Conservation (phyloP, 164 flowering plant species). For the Protea cynaroides region DNA sequence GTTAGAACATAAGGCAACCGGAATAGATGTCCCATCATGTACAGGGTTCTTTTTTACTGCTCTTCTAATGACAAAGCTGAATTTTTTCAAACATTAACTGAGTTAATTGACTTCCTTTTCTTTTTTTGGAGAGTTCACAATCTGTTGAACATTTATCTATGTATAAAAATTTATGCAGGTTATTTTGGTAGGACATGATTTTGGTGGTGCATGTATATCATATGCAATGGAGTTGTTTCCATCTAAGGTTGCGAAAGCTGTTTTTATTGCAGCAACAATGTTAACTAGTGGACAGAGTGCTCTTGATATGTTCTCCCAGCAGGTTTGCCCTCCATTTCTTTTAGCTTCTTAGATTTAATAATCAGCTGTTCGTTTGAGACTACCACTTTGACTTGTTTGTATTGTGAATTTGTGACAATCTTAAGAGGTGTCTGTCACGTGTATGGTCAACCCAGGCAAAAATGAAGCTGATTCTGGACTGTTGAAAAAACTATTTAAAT, state of each 20-base stretch:
- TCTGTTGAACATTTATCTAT: neutral
- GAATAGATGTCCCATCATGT: neutral
- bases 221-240: conserved; percentile 25
- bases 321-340: conserved; percentile 35
- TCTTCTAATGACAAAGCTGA: neutral
- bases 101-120: neutral
- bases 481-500: too few relatives aligned
- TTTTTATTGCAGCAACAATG: conserved; percentile 42
- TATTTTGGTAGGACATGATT: conserved; percentile 27
- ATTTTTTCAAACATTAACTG: neutral
- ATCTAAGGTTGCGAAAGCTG: conserved; percentile 17
- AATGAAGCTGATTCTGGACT: too few relatives aligned
- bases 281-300: conserved; percentile 66
- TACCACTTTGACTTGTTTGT: neutral
- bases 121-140: neutral
- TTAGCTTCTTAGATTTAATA: neutral
- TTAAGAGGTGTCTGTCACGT: too few relatives aligned
- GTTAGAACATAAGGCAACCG: neutral
- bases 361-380: neutral
- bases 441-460: too few relatives aligned
- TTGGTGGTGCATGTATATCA: conserved; percentile 28
- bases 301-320: conserved; percentile 61
- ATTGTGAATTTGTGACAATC: neutral
- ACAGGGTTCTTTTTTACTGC: neutral
- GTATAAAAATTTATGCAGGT: conserved; percentile 35